Evolutionary conservation across 371 early-diverging fungal species (phyloP), one percentile per base, ranked within the genome.

Genomic region (Basidiobolus meristosporus): DNA sequence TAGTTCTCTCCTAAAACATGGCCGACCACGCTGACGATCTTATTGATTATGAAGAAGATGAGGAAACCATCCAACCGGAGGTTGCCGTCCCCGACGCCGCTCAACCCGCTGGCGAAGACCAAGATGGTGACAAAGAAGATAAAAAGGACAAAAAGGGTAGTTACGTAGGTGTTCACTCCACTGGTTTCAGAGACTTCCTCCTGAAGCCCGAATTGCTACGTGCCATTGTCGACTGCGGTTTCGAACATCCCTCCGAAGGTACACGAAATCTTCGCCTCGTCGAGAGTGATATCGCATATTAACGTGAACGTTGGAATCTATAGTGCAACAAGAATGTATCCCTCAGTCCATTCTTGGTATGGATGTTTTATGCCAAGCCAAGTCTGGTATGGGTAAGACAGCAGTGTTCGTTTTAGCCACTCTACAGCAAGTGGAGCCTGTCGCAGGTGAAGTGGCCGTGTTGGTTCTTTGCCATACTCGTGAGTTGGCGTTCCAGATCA

Each of bases 311-410:
- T 14, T 9, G 23, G 10, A 16, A 5, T 12, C 35, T 41, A 41
- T 54, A 84, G 99, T 98, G 26, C 98, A 98, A 62, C 92, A 93
- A 57, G 90, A 90, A 60, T 91, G 92, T 57, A 96, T 98, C 48
- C 97, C 98, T 34, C 90, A 92, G 50, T 90, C 98, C 20, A 84
- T 95, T 46, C 65, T 90, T 43, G 92, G 96, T 44, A 82, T 77
- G 69, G 97, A 97, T 61, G 90, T 98, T 32, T 70, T 98, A 31
- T 95, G 92, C 63, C 98, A 98, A 62, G 98, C 99, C 60, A 96
- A 98, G 66, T 86, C 87, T 46, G 99, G 99, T 60, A 89, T 97
- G 88, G 99, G 99, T 50, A 98, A 98, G 65, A 98, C 99, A 1
- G 95, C 95, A 14, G 97, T 96, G 29, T 98, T 98, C 60, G 93